Evolutionary conservation across 2,329 filamentous ascomycete genomes (phyloP), one percentile per base, ranked within the genome.

Genomic region (Trichoderma sp.): DNA sequence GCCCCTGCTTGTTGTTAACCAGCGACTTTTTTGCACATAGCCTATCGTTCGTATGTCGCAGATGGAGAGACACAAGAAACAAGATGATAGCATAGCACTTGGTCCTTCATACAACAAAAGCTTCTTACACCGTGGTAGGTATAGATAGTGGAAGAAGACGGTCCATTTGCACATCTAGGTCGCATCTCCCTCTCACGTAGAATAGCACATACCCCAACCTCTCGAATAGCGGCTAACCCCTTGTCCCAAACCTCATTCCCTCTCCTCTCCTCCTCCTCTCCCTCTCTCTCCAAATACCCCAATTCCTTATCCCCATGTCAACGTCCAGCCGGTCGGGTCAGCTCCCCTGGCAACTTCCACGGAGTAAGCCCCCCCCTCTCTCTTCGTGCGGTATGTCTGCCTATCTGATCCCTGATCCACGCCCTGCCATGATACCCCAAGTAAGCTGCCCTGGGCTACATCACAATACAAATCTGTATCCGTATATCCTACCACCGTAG

Each of bases 251-350:
- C 2, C 34, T 15, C 39, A 44, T 47, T 26, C 10, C 56, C 17
- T 24, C 28, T 3, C 21, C 57, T 9, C 34, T 19, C 7, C 14
- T 19, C 19, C 28, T 10, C 5, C 34, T 12, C 21, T 21, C 12
- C 24, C 24, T 10, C 47, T 19, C 41, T 50, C 26, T 30, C 43
- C 21, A 39, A 39, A 14, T 51, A n/a, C 44, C 58, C 58, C 47
- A 30, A 30, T 28, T 2, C 2, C 50, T 30, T 43, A 4, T 15
- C 39, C 54, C 54, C 34, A 24, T 56, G 52, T 39, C 56, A 26
- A 50, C 41, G 59, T 47, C 59, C 59, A 62, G 59, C 47, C 50
- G 59, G 48, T 55, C 59, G 59, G 59, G 59, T 62, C 59, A 54
- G 48, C 48, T 62, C 34, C 12, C 34, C 34, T 39, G 7, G 10